These are phyloP conservation scores for Geranomyces variabilis DNA, from an alignment of 192 early-diverging fungal species.

Conservation along the genomic window DNA sequence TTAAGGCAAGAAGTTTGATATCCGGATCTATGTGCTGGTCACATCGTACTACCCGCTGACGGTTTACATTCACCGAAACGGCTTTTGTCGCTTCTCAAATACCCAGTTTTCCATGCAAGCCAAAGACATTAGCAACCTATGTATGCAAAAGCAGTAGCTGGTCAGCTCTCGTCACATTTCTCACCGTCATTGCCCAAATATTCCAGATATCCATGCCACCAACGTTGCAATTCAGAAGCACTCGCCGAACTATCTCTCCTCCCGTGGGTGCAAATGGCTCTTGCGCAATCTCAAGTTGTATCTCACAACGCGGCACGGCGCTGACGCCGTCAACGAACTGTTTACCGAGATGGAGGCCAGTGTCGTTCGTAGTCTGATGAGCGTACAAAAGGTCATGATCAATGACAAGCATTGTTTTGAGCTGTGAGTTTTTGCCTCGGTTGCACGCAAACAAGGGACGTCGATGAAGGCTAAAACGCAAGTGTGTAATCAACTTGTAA, in stretches of 20 bases:
- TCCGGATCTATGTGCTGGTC: conserved; percentile 62
- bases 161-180: background rate
- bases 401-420: conserved; percentile 73
- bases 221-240: conserved; percentile 70
- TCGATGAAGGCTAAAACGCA: background rate
- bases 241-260: conserved; percentile 58
- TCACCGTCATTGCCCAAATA: no score
- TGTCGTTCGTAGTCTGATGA: conserved; percentile 60
- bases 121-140: conserved; percentile 69
- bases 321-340: conserved; percentile 45
- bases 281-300: conserved; percentile 59
- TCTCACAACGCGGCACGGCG: conserved; percentile 58
- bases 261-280: conserved; percentile 68
- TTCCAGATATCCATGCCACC: conserved; percentile 61
- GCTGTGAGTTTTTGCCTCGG: conserved; percentile 35
- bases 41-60: conserved; percentile 63
- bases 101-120: conserved; percentile 64
- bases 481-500: background rate
- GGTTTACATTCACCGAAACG: conserved; percentile 66
- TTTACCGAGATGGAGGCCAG: conserved; percentile 68
- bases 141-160: conserved; percentile 17
- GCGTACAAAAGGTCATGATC: conserved; percentile 70
- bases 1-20: conserved; percentile 68
- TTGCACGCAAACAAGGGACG: background rate
- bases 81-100: conserved; percentile 68